A percentile compares a stretch with the other conserved stretches of the same genome.
Conservation (phyloP, 345 rosid species). For the Geranium rotundifolium region DNA sequence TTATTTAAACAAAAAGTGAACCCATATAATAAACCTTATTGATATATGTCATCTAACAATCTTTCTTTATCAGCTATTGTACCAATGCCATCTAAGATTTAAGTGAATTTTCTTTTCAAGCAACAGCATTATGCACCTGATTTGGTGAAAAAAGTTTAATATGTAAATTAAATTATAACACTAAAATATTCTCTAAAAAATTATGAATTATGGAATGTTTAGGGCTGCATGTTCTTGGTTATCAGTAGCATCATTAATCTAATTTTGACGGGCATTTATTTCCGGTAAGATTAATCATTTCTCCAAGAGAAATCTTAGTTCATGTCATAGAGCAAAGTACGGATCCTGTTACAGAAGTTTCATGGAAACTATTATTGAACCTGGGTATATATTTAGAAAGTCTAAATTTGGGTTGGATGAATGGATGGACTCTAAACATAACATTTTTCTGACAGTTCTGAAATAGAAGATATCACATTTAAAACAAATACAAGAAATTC, state of each 20-base stretch:
- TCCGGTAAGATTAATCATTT: background rate
- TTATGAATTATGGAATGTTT: background rate
- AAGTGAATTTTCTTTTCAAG: too few species aligned
- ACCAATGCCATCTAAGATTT: background rate
- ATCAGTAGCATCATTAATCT: too few species aligned
- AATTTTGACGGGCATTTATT: background rate
- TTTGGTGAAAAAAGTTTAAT: background rate
- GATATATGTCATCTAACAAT: background rate
- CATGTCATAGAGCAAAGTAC: background rate
- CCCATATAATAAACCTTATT: background rate
- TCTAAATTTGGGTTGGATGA: background rate
- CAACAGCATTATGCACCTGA: background rate
- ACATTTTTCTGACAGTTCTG: background rate
- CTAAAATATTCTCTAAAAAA: too few species aligned
- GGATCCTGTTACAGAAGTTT: background rate
- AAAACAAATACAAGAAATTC: background rate
- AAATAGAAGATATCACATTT: background rate
- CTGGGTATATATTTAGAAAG: background rate
- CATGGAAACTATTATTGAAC: background rate
- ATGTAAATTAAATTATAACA: background rate
- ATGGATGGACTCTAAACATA: background rate
- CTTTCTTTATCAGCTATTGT: too few species aligned
- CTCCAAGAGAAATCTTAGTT: background rate
- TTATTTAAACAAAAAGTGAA: background rate
- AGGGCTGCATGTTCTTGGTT: background rate